Base-by-base conservation (phyloP, 768 basidiomycete species). In the Boletus tylopilopsis region DNA sequence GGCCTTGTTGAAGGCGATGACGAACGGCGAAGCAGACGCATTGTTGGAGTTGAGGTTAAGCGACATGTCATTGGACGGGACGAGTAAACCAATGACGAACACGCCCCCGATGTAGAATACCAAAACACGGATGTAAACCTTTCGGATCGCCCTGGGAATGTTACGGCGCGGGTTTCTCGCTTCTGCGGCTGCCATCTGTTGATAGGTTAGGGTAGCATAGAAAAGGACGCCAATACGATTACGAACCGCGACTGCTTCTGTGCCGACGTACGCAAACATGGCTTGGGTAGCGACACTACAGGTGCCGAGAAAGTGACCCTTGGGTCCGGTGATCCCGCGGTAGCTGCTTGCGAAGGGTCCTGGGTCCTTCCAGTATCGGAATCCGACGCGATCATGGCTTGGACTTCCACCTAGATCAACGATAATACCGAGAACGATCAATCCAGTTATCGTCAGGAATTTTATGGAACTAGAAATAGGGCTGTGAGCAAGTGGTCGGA, bases 331-430 rank as follows among this genome's bases (percentile, higher is more conserved):
- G 12, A 37, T 6, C 19, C 42, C 49, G 16, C 12, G 10, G 10
- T 44, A 50, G 30, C 33, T 6, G 3, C n/a, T n/a, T n/a, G 30
- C 7, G 23, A 50, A 50, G 10, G 49, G 49, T 7, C 49, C 49
- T 8, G 49, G 49, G 5, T 81, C 43, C 39, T 66, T 71, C 73
- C 73, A 76, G 60, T 72, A 76, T 2, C 71, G 70, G 53, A 76
- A 50, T 18, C 49, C 49, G 25, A 50, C 39, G 6, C 30, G 42
- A 44, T 50, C 49, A 11, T 44, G 49, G 1, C 12, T 44, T 13
- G 49, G 42, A 21, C 42, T 36, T 19, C 49, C 49, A 24, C 49
- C 49, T 13, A 50, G 25, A 30, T 50, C 49, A 12, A 50, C 36
- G 15, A 50, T 22, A 19, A 50, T 50, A 13, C 49, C 49, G 9